Evolutionary conservation across 2,329 filamentous ascomycete genomes (phyloP), one percentile per base, ranked within the genome.

Genomic region (Penicillium nordicum): DNA sequence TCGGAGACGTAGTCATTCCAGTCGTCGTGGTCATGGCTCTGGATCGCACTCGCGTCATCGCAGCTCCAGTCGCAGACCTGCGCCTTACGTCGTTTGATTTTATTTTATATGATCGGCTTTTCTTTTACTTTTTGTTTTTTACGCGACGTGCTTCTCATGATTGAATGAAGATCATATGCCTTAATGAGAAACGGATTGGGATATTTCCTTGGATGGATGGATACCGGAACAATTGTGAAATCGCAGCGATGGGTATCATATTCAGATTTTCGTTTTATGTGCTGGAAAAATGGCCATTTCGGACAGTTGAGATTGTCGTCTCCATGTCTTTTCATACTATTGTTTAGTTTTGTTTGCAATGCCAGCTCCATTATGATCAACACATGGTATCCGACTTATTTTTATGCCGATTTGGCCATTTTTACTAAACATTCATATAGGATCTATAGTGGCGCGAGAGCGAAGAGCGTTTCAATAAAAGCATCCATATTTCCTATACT

Each of bases 1-100:
- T 14, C 60, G 67, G 3, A 62, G 69, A 41, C 66, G 70, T 12
- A 74, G 68, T 50, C 72, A 72, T 60, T 74, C 68, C 45, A 72
- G 69, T 56, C 68, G 72, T 8, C 64, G 72, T 5, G 72, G 72
- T 12, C 69, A 72, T 51, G 53, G 53, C 52, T 64, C 64, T 10
- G 57, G 59, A 6, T 64, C 62, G 5, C 67, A 68, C 42, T 55
- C 53, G 11, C 67, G 69, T 27, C 69, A 69, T 49, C 69, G 69
- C 36, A 68, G 64, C 48, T 69, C 69, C 6, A 65, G 67, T 25
- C 63, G 68, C 21, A 61, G 67, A 52, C 66, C 53, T 3, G 48
- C 65, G 40, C 60, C 65, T 30, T 71, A 71, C 60, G 69, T 69
- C 48, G 68, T 72, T 50, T 72, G 53, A 56, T n/a, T 23, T 4